Conservation (phyloP, 371 early-diverging fungal genomes). For the Zancudomyces culisetae region DNA sequence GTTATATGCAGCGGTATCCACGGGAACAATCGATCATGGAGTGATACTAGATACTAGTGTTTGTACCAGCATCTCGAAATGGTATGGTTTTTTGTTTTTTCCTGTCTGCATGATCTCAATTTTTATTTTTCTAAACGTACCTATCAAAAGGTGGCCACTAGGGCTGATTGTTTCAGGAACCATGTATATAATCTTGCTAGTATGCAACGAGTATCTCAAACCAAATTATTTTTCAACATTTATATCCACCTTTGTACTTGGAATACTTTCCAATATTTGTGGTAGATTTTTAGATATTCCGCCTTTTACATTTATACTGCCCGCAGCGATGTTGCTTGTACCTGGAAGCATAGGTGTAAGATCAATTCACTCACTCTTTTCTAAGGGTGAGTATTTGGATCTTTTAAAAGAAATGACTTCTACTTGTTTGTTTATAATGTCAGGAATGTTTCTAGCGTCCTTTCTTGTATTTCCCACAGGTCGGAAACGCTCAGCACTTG, state of each 20-base stretch:
- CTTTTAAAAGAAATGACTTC: conserved; percentile 29
- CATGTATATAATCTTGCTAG: conserved; percentile 12
- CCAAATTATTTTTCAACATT: conserved; percentile 14
- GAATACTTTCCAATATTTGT: conserved; percentile 18
- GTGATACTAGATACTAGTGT: conserved; percentile 14
- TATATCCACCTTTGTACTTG: conserved; percentile 21
- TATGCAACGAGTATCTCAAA: conserved; percentile 11
- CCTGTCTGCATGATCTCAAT: conserved; percentile 15
- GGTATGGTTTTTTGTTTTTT: conserved; percentile 17
- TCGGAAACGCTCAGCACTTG: conserved; percentile 15
- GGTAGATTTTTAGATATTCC: conserved; percentile 19
- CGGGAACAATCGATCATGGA: conserved; percentile 2
- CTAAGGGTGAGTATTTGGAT: conserved; percentile 10
- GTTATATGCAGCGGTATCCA: conserved; percentile 18
- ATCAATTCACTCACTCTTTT: conserved; percentile 26
- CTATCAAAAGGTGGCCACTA: conserved; percentile 16
- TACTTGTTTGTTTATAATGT: conserved; percentile 30
- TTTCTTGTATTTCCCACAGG: conserved; percentile 31
- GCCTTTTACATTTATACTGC: conserved; percentile 29
- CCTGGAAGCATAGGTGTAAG: conserved; percentile 37
- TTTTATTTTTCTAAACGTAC: conserved; percentile 19
- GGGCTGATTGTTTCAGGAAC: conserved; percentile 14
- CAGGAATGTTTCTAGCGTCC: conserved; percentile 32
- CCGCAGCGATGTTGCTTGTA: conserved; percentile 33
- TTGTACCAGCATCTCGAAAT: conserved; percentile 9